phyloP scores from a whole-genome alignment of 805 yeast genomes.

The Saturnispora diversa region DNA sequence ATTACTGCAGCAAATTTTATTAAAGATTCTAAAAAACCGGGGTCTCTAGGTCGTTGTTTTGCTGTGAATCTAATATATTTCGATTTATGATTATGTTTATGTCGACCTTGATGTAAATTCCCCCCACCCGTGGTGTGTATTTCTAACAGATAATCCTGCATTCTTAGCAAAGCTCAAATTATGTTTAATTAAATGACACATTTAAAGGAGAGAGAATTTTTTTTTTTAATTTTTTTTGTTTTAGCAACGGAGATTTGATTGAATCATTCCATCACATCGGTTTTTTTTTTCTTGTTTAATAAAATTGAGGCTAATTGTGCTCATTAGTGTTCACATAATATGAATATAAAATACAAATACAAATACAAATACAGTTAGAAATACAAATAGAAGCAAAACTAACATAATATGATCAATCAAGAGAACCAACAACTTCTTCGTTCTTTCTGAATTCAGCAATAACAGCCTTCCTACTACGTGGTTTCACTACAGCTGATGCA shows the following conservation, averaged over 20 bases:
- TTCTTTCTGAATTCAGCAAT: slow-evolving; percentile 52
- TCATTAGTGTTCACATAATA: too few relatives aligned
- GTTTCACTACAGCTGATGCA: slow-evolving; percentile 1
- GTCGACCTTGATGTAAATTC: neutral
- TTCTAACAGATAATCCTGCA: slow-evolving; percentile 7
- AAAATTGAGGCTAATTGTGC: too few relatives aligned
- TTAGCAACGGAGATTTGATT: too few relatives aligned
- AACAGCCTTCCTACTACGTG: slow-evolving; percentile 34
- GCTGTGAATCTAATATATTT: slow-evolving; percentile 7
- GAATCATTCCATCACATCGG: too few relatives aligned
- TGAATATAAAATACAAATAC: too few relatives aligned
- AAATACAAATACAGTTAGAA: neutral
- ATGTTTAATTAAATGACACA: too few relatives aligned
- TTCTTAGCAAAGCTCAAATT: neutral
- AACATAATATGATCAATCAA: slow-evolving; percentile 17
- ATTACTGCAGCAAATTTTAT: neutral
- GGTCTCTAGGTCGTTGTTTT: slow-evolving; percentile 6
- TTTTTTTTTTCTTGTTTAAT: too few relatives aligned
- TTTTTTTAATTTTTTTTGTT: too few relatives aligned
- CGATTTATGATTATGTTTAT: neutral
- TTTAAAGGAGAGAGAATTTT: too few relatives aligned
- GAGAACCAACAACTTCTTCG: slow-evolving; percentile 60
- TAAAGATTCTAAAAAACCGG: neutral
- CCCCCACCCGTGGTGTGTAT: slow-evolving; percentile 5
- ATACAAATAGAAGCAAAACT: too few relatives aligned